A percentile compares a stretch with the other conserved stretches of the same genome.
phyloP scores from a whole-genome alignment of 2,329 filamentous ascomycete genomes.

The Botrytis byssoidea region DNA sequence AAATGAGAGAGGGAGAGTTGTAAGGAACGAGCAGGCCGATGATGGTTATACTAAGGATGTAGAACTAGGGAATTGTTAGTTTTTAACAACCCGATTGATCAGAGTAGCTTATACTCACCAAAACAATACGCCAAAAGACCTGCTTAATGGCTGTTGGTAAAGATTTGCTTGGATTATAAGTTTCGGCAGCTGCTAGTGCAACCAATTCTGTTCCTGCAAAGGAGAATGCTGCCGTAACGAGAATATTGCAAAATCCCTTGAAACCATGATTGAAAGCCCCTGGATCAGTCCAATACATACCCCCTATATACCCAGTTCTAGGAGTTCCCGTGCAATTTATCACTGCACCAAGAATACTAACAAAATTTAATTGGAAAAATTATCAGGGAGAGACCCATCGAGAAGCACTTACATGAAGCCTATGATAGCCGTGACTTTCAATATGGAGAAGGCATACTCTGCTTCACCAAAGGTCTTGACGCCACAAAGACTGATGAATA shows the following conservation, averaged over 20 bases:
- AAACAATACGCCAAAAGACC: constrained; percentile 92
- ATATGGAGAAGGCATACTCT: constrained; percentile 80
- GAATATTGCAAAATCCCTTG: constrained; percentile 75
- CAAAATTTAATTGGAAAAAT: constrained; percentile 24
- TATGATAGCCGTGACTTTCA: constrained; percentile 85
- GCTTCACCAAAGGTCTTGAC: constrained; percentile 88
- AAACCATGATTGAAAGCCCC: constrained; percentile 82
- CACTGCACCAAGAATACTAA: constrained; percentile 77
- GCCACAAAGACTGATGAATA: constrained; percentile 81
- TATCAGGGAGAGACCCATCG: background rate
- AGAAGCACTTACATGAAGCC: constrained; percentile 71
- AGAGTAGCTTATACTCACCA: constrained; percentile 60
- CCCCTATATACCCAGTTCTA: constrained; percentile 75
- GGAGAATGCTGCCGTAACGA: constrained; percentile 73
- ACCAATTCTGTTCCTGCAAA: constrained; percentile 78
- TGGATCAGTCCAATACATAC: constrained; percentile 71
- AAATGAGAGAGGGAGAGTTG: constrained; percentile 61
- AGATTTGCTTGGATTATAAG: constrained; percentile 75
- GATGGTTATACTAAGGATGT: constrained; percentile 76
- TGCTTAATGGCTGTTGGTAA: constrained; percentile 87
- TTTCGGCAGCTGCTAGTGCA: constrained; percentile 75
- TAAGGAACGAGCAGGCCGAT: constrained; percentile 82
- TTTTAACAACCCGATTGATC: too few relatives aligned
- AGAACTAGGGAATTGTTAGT: constrained; percentile 60
- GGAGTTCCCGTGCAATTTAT: constrained; percentile 81